Evolutionary conservation across 2,329 filamentous ascomycete genomes (phyloP).

Genomic region (Westerdykella ornata): DNA sequence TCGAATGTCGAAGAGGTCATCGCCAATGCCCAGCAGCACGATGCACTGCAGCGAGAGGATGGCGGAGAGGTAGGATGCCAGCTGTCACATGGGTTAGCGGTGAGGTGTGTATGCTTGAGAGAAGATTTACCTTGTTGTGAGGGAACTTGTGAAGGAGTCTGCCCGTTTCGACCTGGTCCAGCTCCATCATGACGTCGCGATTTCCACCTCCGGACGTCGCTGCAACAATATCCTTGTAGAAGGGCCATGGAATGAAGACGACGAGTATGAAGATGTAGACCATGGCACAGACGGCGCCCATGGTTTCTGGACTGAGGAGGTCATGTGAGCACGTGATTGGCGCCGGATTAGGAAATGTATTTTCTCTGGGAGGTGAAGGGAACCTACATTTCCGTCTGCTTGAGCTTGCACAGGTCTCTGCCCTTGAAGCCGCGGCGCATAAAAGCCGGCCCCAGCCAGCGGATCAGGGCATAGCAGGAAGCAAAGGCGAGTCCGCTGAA

Average conservation of each 20-base stretch:
- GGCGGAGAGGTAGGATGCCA: constrained; percentile 90
- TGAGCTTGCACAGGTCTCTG: constrained; percentile 74
- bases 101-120: not conserved
- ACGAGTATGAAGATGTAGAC: constrained; percentile 88
- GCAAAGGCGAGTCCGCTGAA: constrained; percentile 81
- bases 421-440: constrained; percentile 84
- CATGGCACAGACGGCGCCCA: constrained; percentile 88
- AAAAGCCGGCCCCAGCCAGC: constrained; percentile 89
- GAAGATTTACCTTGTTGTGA: constrained; percentile 68
- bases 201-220: constrained; percentile 92
- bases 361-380: not conserved
- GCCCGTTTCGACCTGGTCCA: constrained; percentile 69
- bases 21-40: constrained; percentile 83
- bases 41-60: constrained; percentile 88
- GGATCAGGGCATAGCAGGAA: constrained; percentile 75
- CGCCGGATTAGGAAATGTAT: constrained; percentile 4
- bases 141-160: constrained; percentile 87
- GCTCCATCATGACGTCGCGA: constrained; percentile 71
- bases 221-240: constrained; percentile 96
- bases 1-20: constrained; percentile 95
- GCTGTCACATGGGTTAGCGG: constrained; percentile 44
- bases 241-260: constrained; percentile 90
- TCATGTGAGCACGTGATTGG: constrained; percentile 13
- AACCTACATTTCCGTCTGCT: constrained; percentile 65
- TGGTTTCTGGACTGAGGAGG: constrained; percentile 68